Evolutionary conservation across 495 filamentous ascomycete genomes (phyloP), one percentile per base, ranked within the genome.

Genomic region (Penicillium canescens): DNA sequence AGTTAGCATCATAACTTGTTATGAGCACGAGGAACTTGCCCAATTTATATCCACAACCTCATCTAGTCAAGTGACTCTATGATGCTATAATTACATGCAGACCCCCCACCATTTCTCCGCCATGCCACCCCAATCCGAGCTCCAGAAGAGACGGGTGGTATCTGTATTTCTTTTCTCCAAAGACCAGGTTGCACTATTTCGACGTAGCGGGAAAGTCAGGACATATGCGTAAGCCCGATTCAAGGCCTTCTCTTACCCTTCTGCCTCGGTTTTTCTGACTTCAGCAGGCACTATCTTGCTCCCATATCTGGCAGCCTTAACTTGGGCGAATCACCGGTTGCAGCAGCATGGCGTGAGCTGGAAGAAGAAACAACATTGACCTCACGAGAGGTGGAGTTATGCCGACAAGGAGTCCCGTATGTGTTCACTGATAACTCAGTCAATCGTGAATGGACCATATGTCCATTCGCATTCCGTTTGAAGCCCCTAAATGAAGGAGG

Each of bases 251-350:
- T 34, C 13, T 50, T 18, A 9, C 20, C 18, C 37, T 12, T 37
- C 37, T 18, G n/a, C 40, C 10, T 14, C 9, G 4, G 16, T 7
- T 18, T 23, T n/a, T 41, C 37, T 50, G 13, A 56, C 35, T 6
- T 20, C 5, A 4, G 6, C 42, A 81, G 80, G 23, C 70, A 84
- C 54, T 77, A 75, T 52, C 68, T 81, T 23, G 84, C 79, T 4
- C 78, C 83, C 0, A 83, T 86, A n/a, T 81, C 82, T 3, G 86
- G 86, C 34, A 75, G 67, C 41, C 81, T 89, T 54, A 77, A 83
- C 3, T 11, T 61, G 11, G 47, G 59, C 3, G 86, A 88, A 56
- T 50, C 66, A 1, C 78, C 84, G 0, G 54, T 83, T 16, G 61
- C 67, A 2, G 76, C 84, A 0, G 86, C 86, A 41, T 81, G 79